Evolutionary conservation across 164 flowering plant species (phyloP).

Genomic region (Magnolia kwangsiensis): DNA sequence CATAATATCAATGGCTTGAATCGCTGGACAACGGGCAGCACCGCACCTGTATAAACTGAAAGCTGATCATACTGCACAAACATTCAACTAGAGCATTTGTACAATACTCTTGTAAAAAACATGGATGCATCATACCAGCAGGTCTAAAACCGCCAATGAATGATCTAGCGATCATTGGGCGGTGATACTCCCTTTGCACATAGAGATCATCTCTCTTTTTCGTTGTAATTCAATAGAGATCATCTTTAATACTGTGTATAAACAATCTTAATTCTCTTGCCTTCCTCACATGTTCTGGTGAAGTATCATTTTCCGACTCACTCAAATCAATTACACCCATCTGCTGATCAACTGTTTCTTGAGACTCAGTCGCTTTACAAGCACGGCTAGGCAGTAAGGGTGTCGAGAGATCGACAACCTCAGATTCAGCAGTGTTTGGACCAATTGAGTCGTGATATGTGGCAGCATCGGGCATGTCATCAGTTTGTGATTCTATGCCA

Average conservation of each 20-base stretch:
- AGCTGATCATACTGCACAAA: too few species aligned
- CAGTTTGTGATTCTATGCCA: constrained; percentile 38
- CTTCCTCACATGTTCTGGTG: constrained; percentile 58
- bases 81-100: too few species aligned
- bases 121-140: too few species aligned
- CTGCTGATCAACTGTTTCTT: constrained; percentile 14
- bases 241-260: constrained; percentile 29
- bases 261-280: constrained; percentile 65
- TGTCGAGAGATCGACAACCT: constrained; percentile 70
- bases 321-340: constrained; percentile 53
- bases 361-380: constrained; percentile 23
- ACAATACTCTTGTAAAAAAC: too few species aligned
- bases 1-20: too few species aligned
- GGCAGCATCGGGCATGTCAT: constrained; percentile 5
- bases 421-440: constrained; percentile 9
- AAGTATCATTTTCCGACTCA: constrained; percentile 62
- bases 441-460: background rate
- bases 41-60: too few species aligned
- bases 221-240: constrained; percentile 5
- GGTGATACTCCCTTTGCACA: too few species aligned
- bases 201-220: too few species aligned
- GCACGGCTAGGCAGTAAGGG: constrained; percentile 45
- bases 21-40: too few species aligned
- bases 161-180: too few species aligned
- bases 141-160: too few species aligned